Percentiles rank a stretch among this genome's conserved stretches.
Evolutionary conservation across 257 asterid genomes (phyloP).

Genomic region (Fraxinus pennsylvanica): DNA sequence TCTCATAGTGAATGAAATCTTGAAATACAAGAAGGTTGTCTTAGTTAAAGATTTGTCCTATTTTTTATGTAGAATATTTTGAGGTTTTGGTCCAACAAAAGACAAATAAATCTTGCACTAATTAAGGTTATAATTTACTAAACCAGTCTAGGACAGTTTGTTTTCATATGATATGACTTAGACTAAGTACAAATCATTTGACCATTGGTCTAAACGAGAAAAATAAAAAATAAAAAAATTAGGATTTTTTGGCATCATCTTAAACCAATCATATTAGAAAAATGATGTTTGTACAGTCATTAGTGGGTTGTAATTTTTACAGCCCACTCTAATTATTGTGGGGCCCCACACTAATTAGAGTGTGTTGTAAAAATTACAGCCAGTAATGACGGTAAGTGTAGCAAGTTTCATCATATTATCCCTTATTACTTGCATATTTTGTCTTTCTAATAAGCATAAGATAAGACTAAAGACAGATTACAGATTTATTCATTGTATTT

Average conservation of each 20-base stretch:
- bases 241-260: not conserved
- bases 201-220: slow-evolving; percentile 7
- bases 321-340: too few relatives aligned
- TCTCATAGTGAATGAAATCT: not conserved
- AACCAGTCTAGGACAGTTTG: slow-evolving; percentile 1
- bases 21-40: not conserved
- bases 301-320: too few relatives aligned
- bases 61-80: not conserved
- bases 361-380: too few relatives aligned
- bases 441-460: slow-evolving; percentile 19
- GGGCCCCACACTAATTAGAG: too few relatives aligned
- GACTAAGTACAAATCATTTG: slow-evolving; percentile 18
- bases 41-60: not conserved
- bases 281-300: too few relatives aligned
- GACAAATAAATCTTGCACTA: slow-evolving; percentile 1
- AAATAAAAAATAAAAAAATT: not conserved
- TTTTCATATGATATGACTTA: slow-evolving; percentile 10
- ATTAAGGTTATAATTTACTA: not conserved
- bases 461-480: slow-evolving; percentile 17
- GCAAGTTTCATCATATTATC: not conserved
- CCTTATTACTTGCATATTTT: not conserved
- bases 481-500: slow-evolving; percentile 15
- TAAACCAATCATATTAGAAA: slow-evolving; percentile 1
- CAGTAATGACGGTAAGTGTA: too few relatives aligned
- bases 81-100: not conserved